These are phyloP conservation scores for Exobasidium cylindrosporum DNA, from an alignment of 1,284 basidiomycete genomes.

Conservation along the genomic window DNA sequence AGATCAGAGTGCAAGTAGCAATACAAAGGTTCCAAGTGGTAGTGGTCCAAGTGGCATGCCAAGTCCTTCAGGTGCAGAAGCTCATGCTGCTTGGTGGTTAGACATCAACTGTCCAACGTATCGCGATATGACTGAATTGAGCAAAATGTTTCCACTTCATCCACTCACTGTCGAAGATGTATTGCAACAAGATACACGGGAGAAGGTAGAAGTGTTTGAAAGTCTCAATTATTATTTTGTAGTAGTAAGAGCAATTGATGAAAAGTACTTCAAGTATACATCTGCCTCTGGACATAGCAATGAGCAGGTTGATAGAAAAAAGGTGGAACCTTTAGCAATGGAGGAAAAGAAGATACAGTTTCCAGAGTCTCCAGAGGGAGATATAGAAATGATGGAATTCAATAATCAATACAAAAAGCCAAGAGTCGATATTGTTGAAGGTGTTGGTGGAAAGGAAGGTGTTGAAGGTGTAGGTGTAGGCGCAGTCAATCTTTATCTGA, in stretches of 20 bases:
- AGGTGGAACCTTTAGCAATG: conserved; percentile 33
- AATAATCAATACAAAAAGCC: neutral
- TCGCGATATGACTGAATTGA: conserved; percentile 82
- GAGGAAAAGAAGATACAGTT: neutral
- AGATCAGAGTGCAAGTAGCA: neutral
- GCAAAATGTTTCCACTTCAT: conserved; percentile 83
- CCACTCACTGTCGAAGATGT: conserved; percentile 94
- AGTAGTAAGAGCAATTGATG: conserved; percentile 76
- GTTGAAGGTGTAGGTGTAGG: conserved; percentile 66
- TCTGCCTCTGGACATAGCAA: conserved; percentile 29
- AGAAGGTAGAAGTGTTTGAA: conserved; percentile 86
- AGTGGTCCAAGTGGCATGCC: neutral
- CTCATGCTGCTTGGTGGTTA: conserved; percentile 72
- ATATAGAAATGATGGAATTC: conserved; percentile 4
- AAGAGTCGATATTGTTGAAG: conserved; percentile 62
- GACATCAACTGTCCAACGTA: conserved; percentile 86
- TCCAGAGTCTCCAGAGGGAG: neutral
- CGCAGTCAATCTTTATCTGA: conserved; percentile 81
- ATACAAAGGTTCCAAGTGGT: neutral
- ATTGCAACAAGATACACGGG: conserved; percentile 85
- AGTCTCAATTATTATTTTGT: conserved; percentile 90
- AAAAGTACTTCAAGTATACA: conserved; percentile 63
- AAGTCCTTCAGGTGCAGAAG: neutral
- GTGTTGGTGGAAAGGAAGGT: conserved; percentile 62
- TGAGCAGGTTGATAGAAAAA: no score